Base-by-base conservation (phyloP, 257 asterid species). In the Penstemon barbatus region DNA sequence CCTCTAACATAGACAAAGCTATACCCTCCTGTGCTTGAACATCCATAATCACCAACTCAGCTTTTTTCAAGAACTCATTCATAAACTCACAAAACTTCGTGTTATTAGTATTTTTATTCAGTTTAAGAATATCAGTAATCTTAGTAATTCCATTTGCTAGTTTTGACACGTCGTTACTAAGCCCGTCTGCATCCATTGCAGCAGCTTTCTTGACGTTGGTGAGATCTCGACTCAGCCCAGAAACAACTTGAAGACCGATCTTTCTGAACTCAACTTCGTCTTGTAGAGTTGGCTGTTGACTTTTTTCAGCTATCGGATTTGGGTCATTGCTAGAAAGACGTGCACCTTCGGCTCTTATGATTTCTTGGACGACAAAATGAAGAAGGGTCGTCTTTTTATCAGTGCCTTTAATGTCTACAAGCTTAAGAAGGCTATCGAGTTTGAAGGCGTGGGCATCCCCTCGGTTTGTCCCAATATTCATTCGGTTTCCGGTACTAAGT, bases 401-500 rank as follows among this genome's bases (percentile, higher is more conserved):
- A 4, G 89, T 75, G 8, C 96, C 91, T 76, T 88, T 91, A 25
- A 91, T 87, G 48, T 86, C 91, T 44, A 80, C 91, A 5, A 88
- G 97, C 80, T 88, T 91, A 8, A 91, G 91, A 44, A 91, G 96
- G 0, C 89, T 82, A 70, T 88, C 95, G 8, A 91, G 95, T 78
- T 88, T 88, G 88, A 85, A 88, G 53, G 97, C 96, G 6, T 77
- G 87, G 5, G 96, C 93, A 7, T 87, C 89, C 11, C 97, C 96
- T 4, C 95, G 78, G 70, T 85, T 84, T 8, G 97, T 91, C 37
- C 96, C 97, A n/a, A 83, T 81, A 57, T 88, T 88, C 97, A 86
- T 85, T 7, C 83, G 86, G 70, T 87, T 91, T 38, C 97, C 97
- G 0, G 96, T 85, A 69, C 80, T 88, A 60, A 91, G 93, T 38